Percentiles rank a stretch among this genome's conserved stretches.
These are phyloP conservation scores for Letharia columbiana DNA, from an alignment of 495 filamentous ascomycete species.

Conservation along the genomic window DNA sequence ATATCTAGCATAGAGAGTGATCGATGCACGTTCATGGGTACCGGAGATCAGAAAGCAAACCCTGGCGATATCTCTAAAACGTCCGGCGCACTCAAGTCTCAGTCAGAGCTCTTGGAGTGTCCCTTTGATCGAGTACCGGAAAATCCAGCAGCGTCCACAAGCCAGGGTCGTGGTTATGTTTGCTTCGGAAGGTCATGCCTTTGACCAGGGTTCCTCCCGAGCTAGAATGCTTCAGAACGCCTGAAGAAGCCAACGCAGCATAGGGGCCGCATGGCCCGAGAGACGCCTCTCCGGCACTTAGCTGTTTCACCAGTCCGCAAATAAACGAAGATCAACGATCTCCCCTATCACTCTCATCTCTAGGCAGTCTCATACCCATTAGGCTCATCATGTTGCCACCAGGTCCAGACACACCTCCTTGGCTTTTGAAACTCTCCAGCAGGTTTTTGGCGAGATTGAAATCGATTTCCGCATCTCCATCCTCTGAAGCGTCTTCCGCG, in stretches of 20 bases:
- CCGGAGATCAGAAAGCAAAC: no score
- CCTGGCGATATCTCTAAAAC: no score
- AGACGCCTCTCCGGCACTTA: background rate
- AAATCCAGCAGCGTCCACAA: no score
- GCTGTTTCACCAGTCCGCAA: background rate
- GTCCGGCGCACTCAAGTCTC: no score
- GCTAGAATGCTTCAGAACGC: conserved; percentile 1
- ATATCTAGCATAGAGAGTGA: no score
- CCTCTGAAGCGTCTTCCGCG: conserved; percentile 27
- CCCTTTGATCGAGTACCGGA: no score
- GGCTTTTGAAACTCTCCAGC: conserved; percentile 83
- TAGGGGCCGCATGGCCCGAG: conserved; percentile 6
- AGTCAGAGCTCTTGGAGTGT: no score
- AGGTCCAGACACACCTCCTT: conserved; percentile 75
- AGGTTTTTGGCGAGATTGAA: conserved; percentile 85
- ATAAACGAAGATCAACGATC: background rate
- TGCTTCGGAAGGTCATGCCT: background rate
- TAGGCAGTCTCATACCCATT: conserved; percentile 55
- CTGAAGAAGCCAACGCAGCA: background rate
- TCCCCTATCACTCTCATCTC: conserved; percentile 8
- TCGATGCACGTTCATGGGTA: no score
- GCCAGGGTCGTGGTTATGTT: no score
- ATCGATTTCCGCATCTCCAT: conserved; percentile 60
- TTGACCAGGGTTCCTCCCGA: background rate
- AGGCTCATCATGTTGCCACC: conserved; percentile 75